Evolutionary conservation across 2,329 filamentous ascomycete species (phyloP), one percentile per base, ranked within the genome.

Genomic region (Nannizzia gypsea): DNA sequence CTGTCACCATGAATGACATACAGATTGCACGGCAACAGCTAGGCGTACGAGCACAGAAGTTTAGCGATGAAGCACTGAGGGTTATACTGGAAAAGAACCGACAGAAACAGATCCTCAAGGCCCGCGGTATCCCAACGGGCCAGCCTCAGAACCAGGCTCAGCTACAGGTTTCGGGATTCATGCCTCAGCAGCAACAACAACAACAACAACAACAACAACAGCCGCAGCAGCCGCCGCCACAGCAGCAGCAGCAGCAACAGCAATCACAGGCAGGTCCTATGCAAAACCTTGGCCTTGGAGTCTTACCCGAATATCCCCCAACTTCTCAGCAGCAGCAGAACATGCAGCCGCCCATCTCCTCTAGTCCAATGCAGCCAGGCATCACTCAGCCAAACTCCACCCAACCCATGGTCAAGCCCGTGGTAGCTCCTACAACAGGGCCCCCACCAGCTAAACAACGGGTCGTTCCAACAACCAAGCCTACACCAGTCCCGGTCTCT

Each of bases 41-140:
- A 6, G 72, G 72, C 13, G 66, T 68, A 20, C 68, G 72, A 28
- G 64, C 69, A 52, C 64, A 69, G 22, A 69, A 69, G 58, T 64
- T 70, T 15, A 70, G 67, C 3, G 77, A 80, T 62, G 77, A 79
- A 3, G 71, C 76, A 57, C 66, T 80, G 20, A 70, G 72, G 38
- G 65, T 71, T 0, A 44, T 73, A 28, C 61, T 77, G 24, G 66
- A 68, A 20, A 67, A 63, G 56, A 70, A 72, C 50, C 69, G 72
- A 8, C 71, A 74, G 61, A 73, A 70, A 60, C 68, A 73, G 17
- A 31, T 31, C 1, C 17, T 69, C 3, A 66, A 73, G 63, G 63
- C 66, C 40, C 60, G 57, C 5, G 50, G 31, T 20, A 67, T 68
- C 9, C 73, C 73, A 56, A 66, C 63, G 9, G 61, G 61, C 46